Evolutionary conservation across 768 basidiomycete genomes (phyloP).

Genomic region (Piloderma croceum): DNA sequence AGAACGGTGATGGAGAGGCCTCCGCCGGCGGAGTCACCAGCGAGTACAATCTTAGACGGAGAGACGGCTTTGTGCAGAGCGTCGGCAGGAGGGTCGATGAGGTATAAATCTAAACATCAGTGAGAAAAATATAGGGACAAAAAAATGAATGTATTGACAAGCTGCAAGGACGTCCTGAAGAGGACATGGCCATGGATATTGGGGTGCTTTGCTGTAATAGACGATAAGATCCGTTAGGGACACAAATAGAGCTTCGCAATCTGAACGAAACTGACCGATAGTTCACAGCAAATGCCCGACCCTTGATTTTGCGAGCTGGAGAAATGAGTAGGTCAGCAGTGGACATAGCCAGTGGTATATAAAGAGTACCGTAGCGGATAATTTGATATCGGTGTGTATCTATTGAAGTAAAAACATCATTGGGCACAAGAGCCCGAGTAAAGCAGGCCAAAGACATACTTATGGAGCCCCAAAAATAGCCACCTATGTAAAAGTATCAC

Average conservation of each 20-base stretch:
- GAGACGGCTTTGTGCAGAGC: slow-evolving; percentile 60
- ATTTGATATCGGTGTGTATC: slow-evolving; percentile 61
- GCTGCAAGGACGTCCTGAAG: slow-evolving; percentile 74
- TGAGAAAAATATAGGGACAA: background rate
- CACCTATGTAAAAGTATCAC: slow-evolving; percentile 34
- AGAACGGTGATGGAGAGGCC: slow-evolving; percentile 57
- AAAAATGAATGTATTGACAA: slow-evolving; percentile 34
- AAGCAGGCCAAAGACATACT: slow-evolving; percentile 37
- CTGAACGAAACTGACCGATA: slow-evolving; percentile 32
- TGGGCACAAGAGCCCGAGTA: no score
- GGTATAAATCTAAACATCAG: slow-evolving; percentile 54
- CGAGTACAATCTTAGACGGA: slow-evolving; percentile 66
- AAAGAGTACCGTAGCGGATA: slow-evolving; percentile 43
- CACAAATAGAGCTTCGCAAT: background rate
- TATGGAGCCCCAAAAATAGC: slow-evolving; percentile 62
- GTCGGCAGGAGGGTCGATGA: slow-evolving; percentile 60
- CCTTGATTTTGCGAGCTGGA: slow-evolving; percentile 64
- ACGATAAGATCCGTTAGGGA: background rate
- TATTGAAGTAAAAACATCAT: slow-evolving; percentile 17
- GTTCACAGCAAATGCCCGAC: slow-evolving; percentile 60
- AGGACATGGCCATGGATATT: slow-evolving; percentile 79
- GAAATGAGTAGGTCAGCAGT: slow-evolving; percentile 11
- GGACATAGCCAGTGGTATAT: background rate
- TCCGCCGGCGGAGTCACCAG: slow-evolving; percentile 77
- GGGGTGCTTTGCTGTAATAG: slow-evolving; percentile 61